Evolutionary conservation across 2,329 filamentous ascomycete genomes (phyloP), one percentile per base, ranked within the genome.

Genomic region (Phialocephala subalpina): DNA sequence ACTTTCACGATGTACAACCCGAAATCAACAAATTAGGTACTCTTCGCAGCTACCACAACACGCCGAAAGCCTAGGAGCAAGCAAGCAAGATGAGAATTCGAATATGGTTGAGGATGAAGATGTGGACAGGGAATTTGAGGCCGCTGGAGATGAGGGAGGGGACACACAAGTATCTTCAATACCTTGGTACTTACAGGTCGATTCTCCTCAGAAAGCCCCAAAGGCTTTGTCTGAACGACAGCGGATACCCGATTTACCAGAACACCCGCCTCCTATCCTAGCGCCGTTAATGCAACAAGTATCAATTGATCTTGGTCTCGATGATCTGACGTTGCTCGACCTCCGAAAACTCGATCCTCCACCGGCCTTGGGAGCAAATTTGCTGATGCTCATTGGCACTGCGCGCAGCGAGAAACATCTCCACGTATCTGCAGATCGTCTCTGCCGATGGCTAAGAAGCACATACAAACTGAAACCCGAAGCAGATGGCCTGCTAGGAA

Each of bases 381-480:
- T 97, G 33, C 85, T 99, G 62, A 98, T 98, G 96, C 80, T 99
- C 35, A 88, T 99, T 69, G 94, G 92, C 47, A 97, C 94, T 9
- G 93, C 95, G 16, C 90, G 96, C 65, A 97, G 93, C 73, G 93
- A 97, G 78, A 94, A 95, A 60, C 96, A 99, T 80, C 83, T 99
- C 40, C 95, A 97, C 75, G 91, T 97, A 25, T 93, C 93, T 0
- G 93, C 94, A 0, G 94, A 97, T 75, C 88, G 93, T n/a, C 86
- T 97, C 29, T 93, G 94, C 69, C 87, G 95, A 65, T 97, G 93
- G 91, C 81, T 97, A 53, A 86, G 94, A 60, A 89, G 86, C 49
- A 86, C 88, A 14, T 87, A 93, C 78, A 88, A 89, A 62, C 81
- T 98, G 42, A 82, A 85, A 1, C 93, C 95, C 0, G 87, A 89